Evolutionary conservation across 257 asterid species (phyloP).

Genomic region (Solanum virginianum): DNA sequence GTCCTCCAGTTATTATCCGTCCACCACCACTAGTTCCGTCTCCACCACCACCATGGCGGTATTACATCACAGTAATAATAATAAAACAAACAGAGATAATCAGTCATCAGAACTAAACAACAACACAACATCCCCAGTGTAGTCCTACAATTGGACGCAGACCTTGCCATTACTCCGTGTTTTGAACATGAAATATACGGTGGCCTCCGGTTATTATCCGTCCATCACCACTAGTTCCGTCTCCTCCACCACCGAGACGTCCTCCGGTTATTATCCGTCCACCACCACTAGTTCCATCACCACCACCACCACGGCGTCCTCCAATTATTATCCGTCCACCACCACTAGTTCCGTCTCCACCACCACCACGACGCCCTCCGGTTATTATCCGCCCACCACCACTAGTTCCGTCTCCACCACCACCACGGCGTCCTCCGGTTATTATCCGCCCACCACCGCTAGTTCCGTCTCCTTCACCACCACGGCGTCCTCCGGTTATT

Average conservation of each 20-base stretch:
- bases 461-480: neutral
- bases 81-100: neutral
- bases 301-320: neutral
- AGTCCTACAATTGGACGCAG: no score
- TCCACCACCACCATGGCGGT: neutral
- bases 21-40: neutral
- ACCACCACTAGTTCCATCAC: neutral
- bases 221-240: neutral
- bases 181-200: slow-evolving; percentile 3
- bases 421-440: no score
- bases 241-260: neutral
- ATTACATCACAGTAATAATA: neutral
- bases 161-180: no score
- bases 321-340: neutral
- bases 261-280: neutral
- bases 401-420: no score
- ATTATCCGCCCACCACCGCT: neutral
- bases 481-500: neutral
- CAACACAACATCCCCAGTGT: neutral
- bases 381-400: no score
- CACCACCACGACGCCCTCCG: no score
- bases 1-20: neutral
- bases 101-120: neutral
- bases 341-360: no score
- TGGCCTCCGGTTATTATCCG: neutral